Conservation (phyloP, 2,329 filamentous ascomycete species). For the Colletotrichum destructivum region DNA sequence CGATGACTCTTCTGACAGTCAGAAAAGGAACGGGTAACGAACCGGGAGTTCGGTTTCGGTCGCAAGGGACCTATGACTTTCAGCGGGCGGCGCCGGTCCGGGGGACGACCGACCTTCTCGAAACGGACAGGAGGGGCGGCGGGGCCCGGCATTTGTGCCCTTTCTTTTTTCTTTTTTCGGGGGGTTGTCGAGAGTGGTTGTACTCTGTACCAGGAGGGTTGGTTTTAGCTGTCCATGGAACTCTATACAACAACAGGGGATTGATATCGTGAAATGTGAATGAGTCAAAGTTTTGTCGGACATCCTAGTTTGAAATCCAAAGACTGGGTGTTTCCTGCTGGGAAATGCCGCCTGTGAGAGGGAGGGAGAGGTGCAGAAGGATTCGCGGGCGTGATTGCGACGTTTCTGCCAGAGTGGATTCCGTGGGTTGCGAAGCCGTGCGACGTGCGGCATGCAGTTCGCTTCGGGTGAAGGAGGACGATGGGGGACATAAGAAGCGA, state of each 20-base stretch:
- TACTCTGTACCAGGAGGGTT: no score
- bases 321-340: not conserved
- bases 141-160: constrained; percentile 9
- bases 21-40: not conserved
- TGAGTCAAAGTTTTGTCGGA: not conserved
- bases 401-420: not conserved
- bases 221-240: no score
- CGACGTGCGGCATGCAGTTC: not conserved
- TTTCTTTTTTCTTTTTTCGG: not conserved
- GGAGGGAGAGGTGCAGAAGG: not conserved
- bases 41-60: not conserved
- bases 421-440: not conserved
- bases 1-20: constrained; percentile 11
- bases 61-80: not conserved
- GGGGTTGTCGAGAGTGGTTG: no score
- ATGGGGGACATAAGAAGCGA: not conserved
- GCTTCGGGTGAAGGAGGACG: not conserved
- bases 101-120: constrained; percentile 23
- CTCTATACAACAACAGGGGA: no score
- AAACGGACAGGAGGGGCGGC: constrained; percentile 9
- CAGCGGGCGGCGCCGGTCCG: not conserved
- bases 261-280: no score
- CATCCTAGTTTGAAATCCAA: not conserved
- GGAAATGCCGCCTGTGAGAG: not conserved
- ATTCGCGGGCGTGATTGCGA: not conserved